Evolutionary conservation across 495 filamentous ascomycete genomes (phyloP).

Genomic region (Penicillium goetzii): DNA sequence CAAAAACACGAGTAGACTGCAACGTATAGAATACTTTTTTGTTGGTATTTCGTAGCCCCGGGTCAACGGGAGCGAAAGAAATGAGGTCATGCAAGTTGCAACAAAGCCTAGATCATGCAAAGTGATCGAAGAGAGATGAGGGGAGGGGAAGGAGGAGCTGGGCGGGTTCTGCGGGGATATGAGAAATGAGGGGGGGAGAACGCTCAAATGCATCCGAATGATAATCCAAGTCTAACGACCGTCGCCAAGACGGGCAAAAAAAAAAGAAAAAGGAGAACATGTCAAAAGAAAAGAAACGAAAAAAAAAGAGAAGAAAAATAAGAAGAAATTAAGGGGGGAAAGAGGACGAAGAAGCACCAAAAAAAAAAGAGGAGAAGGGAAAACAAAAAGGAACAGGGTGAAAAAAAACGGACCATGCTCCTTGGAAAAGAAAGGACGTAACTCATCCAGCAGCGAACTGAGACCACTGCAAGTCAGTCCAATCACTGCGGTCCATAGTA

Average conservation of each 20-base stretch:
- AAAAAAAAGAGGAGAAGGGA: conserved; percentile 13
- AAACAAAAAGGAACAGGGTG: conserved; percentile 12
- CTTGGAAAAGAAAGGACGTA: conserved; percentile 9
- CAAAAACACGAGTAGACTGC: not conserved
- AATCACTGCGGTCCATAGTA: conserved; percentile 69
- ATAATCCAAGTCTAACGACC: conserved; percentile 30
- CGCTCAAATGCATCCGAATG: conserved; percentile 48
- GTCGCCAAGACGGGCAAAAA: conserved; percentile 20
- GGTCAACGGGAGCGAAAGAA: conserved; percentile 21
- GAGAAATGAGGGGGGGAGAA: conserved; percentile 26
- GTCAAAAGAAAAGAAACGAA: conserved; percentile 14
- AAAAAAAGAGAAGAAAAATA: conserved; percentile 18
- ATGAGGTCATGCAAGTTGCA: conserved; percentile 24
- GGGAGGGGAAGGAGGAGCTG: conserved; percentile 10
- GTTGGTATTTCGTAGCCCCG: conserved; percentile 25
- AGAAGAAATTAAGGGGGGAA: conserved; percentile 11
- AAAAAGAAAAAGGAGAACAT: conserved; percentile 18
- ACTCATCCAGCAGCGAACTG: conserved; percentile 12
- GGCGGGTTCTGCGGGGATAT: conserved; percentile 30
- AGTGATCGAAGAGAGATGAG: conserved; percentile 15
- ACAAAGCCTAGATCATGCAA: conserved; percentile 25
- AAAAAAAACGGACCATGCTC: conserved; percentile 18
- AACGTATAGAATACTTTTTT: conserved; percentile 19
- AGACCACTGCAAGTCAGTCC: not conserved
- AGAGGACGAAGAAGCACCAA: conserved; percentile 3